Conservation (phyloP, 1,284 basidiomycete species). For the Cryptococcus sp. region DNA sequence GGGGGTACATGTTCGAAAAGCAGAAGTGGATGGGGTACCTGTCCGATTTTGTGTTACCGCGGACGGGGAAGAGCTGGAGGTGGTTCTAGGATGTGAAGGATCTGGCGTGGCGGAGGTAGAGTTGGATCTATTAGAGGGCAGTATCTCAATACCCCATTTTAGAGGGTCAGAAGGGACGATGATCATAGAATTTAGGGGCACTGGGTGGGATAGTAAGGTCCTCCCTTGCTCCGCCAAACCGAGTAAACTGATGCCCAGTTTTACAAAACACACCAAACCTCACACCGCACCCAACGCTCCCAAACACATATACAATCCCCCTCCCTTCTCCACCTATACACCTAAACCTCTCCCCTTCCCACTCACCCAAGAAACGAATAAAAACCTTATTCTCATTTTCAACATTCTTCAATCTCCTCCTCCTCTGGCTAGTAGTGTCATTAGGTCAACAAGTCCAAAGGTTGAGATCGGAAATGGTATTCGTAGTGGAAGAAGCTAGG, state of each 20-base stretch:
- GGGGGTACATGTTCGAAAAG: too few relatives aligned
- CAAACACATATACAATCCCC: too few relatives aligned
- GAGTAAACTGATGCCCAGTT: not conserved
- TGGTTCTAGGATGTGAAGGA: slow-evolving; percentile 7
- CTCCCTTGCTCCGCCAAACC: slow-evolving; percentile 1
- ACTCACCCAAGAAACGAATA: not conserved
- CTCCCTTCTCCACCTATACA: slow-evolving; percentile 1
- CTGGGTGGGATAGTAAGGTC: slow-evolving; percentile 20
- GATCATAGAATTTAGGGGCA: slow-evolving; percentile 22
- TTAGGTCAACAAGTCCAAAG: slow-evolving; percentile 32
- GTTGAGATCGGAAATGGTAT: slow-evolving; percentile 33
- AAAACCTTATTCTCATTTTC: slow-evolving; percentile 22
- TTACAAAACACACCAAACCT: slow-evolving; percentile 9
- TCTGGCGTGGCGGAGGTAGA: slow-evolving; percentile 25
- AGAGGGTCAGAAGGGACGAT: slow-evolving; percentile 12
- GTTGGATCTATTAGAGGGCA: slow-evolving; percentile 9
- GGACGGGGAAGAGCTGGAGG: slow-evolving; percentile 8
- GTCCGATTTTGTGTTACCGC: not conserved
- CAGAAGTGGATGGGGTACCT: not conserved
- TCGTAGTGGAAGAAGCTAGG: slow-evolving; percentile 33
- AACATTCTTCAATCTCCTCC: slow-evolving; percentile 27
- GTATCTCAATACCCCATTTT: slow-evolving; percentile 17
- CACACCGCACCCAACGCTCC: slow-evolving; percentile 1
- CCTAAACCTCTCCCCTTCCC: too few relatives aligned
- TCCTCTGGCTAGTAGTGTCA: slow-evolving; percentile 33